These are phyloP conservation scores for Talaromyces rugulosus DNA, from an alignment of 2,329 filamentous ascomycete species.

Conservation along the genomic window DNA sequence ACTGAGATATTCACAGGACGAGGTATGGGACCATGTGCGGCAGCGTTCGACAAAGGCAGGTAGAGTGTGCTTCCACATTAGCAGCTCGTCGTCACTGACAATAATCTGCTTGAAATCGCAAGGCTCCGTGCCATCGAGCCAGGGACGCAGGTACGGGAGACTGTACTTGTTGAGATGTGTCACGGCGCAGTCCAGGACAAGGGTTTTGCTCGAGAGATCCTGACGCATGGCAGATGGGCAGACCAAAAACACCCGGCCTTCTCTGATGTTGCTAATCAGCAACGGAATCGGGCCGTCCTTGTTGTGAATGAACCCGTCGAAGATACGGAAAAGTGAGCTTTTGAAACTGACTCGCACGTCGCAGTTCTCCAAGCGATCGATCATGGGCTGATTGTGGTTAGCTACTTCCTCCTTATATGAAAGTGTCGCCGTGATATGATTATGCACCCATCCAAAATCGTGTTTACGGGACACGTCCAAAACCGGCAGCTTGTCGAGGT, in stretches of 20 bases:
- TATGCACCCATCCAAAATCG: background rate
- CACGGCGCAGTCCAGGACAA: background rate
- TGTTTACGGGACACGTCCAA: background rate
- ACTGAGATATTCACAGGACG: slow-evolving; percentile 27
- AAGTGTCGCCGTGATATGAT: background rate
- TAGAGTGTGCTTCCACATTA: slow-evolving; percentile 28
- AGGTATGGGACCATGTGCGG: slow-evolving; percentile 32
- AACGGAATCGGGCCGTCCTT: background rate
- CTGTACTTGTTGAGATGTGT: background rate
- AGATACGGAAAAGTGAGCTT: background rate
- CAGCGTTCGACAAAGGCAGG: slow-evolving; percentile 36
- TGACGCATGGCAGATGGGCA: background rate
- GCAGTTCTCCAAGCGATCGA: background rate
- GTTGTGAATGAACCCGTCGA: background rate
- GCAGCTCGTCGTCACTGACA: slow-evolving; percentile 22
- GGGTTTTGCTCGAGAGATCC: background rate
- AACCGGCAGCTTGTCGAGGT: background rate
- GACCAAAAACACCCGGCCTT: background rate
- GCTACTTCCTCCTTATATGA: background rate
- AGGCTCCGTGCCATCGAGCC: slow-evolving; percentile 7
- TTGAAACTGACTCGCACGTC: background rate
- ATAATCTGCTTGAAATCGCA: slow-evolving; percentile 13
- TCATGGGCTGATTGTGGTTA: background rate
- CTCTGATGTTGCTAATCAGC: background rate
- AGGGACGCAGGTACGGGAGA: background rate